Base-by-base conservation (phyloP, 306 rosid genomes). In the Pueraria montana region DNA sequence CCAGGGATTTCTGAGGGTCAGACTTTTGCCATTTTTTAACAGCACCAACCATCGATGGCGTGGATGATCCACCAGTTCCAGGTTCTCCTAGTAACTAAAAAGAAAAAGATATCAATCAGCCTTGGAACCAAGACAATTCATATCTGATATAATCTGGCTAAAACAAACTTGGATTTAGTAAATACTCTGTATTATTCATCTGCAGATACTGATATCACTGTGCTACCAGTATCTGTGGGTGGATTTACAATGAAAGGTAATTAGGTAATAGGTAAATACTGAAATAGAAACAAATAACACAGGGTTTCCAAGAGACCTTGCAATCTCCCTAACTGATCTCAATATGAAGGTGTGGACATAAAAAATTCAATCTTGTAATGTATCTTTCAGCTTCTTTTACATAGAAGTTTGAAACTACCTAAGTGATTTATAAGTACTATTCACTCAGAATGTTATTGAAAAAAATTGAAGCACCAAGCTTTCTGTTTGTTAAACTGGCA, bases 21-120 rank as follows among this genome's bases (percentile, higher is more conserved):
- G 95, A 83, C 86, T 94, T 94, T 82, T 94, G 99, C 99, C 99
- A 96, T 83, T 90, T 94, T 82, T 92, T 96, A 16, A 96, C 98
- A 59, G 97, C 91, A 84, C 98, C 98, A 61, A 96, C 98, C 99
- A 96, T 96, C 63, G 99, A 96, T 76, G 96, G 97, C 2, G 99
- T 96, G 82, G 97, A 96, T 50, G 98, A 96, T 68, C 99, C 99
- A 80, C 99, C 99, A 53, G 82, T 87, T 79, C 99, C 99, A 50
- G 99, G 98, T 86, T 96, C 99, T 84, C 99, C 99, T 69, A 96
- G 94, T 84, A 94, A 73, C 99, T 96, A 82, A 58, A 82, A 49
- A 87, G 66, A 68, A 65, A 59, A 81, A 53, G 85, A 67, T 12
- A 80, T 87, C 63, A 86, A 75, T 87, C 59, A 87, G 66, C 66